Conservation (phyloP, 352 stramenopile genomes). For the Phytophthora pluvialis region DNA sequence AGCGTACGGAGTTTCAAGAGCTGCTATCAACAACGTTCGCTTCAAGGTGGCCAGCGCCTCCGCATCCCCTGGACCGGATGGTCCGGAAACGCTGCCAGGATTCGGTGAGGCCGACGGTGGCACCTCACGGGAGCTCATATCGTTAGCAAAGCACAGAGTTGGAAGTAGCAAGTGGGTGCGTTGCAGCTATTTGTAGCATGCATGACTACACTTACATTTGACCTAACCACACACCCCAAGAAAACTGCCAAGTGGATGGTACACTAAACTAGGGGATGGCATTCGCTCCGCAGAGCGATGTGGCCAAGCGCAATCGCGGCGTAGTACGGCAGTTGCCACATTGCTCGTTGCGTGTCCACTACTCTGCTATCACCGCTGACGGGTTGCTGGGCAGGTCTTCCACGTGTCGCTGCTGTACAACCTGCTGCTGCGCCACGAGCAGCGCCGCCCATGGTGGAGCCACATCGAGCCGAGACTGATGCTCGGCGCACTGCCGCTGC, state of each 20-base stretch:
- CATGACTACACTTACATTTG: conserved; percentile 1
- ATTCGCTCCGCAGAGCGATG: neutral
- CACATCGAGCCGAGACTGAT: conserved; percentile 66
- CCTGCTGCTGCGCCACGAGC: conserved; percentile 50
- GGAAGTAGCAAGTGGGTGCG: neutral
- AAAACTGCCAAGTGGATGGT: neutral
- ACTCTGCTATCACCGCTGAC: neutral
- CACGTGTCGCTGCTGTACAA: conserved; percentile 88
- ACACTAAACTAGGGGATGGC: neutral
- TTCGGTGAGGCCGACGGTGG: neutral
- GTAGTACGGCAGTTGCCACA: conserved; percentile 32
- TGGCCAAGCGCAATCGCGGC: conserved; percentile 33
- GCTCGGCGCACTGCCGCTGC: conserved; percentile 72
- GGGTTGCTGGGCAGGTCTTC: conserved; percentile 48
- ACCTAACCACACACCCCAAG: neutral
- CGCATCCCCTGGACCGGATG: conserved; percentile 8
- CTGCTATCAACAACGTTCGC: conserved; percentile 47
- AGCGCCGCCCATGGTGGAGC: conserved; percentile 75
- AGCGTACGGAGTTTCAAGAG: conserved; percentile 58
- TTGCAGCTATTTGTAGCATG: conserved; percentile 10
- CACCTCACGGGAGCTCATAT: conserved; percentile 6
- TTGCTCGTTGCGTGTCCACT: neutral
- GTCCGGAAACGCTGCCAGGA: neutral
- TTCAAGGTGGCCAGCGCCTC: conserved; percentile 32
- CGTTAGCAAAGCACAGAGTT: neutral